Conservation (phyloP, 1,284 basidiomycete species). For the Earliella scabrosa region DNA sequence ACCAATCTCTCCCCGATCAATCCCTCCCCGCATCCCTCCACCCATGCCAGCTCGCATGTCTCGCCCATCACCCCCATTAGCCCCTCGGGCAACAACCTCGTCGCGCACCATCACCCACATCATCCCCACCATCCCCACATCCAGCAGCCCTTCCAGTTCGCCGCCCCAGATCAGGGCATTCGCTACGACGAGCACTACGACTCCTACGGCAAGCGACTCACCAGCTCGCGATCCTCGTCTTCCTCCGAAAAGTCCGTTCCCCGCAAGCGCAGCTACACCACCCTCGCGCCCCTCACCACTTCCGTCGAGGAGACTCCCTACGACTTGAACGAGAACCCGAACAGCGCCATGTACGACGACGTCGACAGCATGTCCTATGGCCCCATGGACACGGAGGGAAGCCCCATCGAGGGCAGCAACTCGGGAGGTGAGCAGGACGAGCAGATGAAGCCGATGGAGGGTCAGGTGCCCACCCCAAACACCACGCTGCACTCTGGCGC, state of each 20-base stretch:
- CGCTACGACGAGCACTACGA: slow-evolving; percentile 41
- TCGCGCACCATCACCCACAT: slow-evolving; percentile 35
- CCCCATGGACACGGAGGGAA: slow-evolving; percentile 43
- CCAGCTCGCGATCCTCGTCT: slow-evolving; percentile 41
- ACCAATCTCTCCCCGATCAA: slow-evolving; percentile 64
- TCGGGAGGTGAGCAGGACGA: slow-evolving; percentile 51
- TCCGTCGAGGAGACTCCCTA: slow-evolving; percentile 41
- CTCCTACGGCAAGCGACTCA: slow-evolving; percentile 34
- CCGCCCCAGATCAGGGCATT: slow-evolving; percentile 37
- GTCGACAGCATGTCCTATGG: slow-evolving; percentile 51
- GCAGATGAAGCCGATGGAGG: slow-evolving; percentile 36
- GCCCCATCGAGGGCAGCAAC: slow-evolving; percentile 59
- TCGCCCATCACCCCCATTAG: slow-evolving; percentile 66
- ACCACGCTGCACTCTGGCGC: slow-evolving; percentile 20
- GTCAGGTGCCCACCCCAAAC: slow-evolving; percentile 20
- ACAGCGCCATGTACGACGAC: slow-evolving; percentile 48
- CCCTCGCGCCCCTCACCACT: slow-evolving; percentile 44
- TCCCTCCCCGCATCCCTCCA: slow-evolving; percentile 45
- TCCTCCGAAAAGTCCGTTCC: slow-evolving; percentile 55
- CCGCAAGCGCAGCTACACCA: slow-evolving; percentile 65
- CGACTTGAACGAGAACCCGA: slow-evolving; percentile 33
- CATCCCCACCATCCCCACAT: slow-evolving; percentile 35
- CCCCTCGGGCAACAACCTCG: slow-evolving; percentile 43
- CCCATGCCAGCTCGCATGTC: slow-evolving; percentile 39
- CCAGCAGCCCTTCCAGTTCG: slow-evolving; percentile 49